Base-by-base conservation (phyloP, 495 filamentous ascomycete genomes). In the Aspergillus affinis region DNA sequence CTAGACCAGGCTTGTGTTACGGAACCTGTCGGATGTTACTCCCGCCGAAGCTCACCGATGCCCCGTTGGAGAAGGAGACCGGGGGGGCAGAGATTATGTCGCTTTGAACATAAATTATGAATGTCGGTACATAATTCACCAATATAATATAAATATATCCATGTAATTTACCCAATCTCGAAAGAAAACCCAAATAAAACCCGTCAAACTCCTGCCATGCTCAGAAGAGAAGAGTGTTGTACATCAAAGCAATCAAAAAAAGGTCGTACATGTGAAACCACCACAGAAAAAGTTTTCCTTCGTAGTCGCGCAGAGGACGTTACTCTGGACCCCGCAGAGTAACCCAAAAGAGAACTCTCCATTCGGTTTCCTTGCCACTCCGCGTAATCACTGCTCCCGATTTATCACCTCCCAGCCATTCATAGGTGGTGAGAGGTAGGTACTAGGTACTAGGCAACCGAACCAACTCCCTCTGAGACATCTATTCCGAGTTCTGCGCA, bases 201-300 rank as follows among this genome's bases (percentile, higher is more conserved):
- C 15, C 61, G 64, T 52, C 21, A 77, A 75, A 75, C 69, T 64
- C 72, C 72, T 18, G 59, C 51, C 52, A 71, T 72, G 69, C 69
- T 62, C 64, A 71, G 69, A 75, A 73, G 69, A 75, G 73, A 61
- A 74, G 74, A 70, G 68, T 75, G 63, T 70, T 74, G 58, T 73
- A 32, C 6, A 32, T 26, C 60, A 58, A 45, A 57, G 53, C 23
- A 61, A 13, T 57, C 48, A 53, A 52, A 44, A 29, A 64, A 45
- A 64, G 47, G 45, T 50, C 50, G 51, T 64, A 66, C 55, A 65
- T 48, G 51, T 65, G 60, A 59, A 66, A 67, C 62, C 36, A 55
- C 51, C 36, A 55, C 51, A 48, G 30, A 47, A 51, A 36, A n/a
- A 29, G 9, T 10, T 18, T 30, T 30, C 18, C 47, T 6, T 45